Base-by-base conservation (phyloP, 495 filamentous ascomycete genomes). In the Thermothielavioides terrestris region DNA sequence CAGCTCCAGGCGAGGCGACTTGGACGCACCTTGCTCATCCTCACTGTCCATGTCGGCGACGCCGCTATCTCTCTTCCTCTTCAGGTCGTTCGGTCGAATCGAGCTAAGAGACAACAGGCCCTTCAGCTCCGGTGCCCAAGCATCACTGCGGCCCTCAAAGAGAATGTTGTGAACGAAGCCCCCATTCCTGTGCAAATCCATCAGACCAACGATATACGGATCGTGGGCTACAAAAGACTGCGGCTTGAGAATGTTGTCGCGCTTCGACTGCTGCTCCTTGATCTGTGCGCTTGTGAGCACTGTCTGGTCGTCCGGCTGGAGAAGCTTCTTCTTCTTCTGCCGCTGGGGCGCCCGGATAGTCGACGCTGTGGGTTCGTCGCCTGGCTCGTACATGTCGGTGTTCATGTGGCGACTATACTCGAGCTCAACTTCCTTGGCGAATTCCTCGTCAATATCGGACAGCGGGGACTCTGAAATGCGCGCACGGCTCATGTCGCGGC, bases 31-130 rank as follows among this genome's bases (percentile, higher is more conserved):
- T 43, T 79, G 80, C 37, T 82, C 79, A 27, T 81, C 75, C 44
- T 84, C 84, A 40, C 72, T 76, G 20, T 76, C 79, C 62, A 94
- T 74, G 61, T 90, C 88, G 27, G 85, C 84, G 45, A 94, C 78
- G 9, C 88, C 90, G 56, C 82, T 88, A 63, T 94, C 92, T 32
- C 92, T 83, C 76, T 98, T 98, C 46, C 94, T 73, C 78, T 97
- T 98, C 39, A 92, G 75, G 32, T 92, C 88, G 39, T 86, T 84
- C 11, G 82, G 76, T 40, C 82, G 79, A 15, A 95, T 79, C 9
- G 84, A 77, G 50, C 90, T 87, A 27, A 96, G 73, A 28, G 88
- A 91, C 21, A 96, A 66, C 44, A 98, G 75, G 8, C 82, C 86
- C 52, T 87, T 82, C 6, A 98, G 77, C 66, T 98, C 92, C 3